Percentiles rank a stretch among this genome's conserved stretches.
phyloP scores from a whole-genome alignment of 108 stramenopile species.

The Nannochloropsis gaditana region DNA sequence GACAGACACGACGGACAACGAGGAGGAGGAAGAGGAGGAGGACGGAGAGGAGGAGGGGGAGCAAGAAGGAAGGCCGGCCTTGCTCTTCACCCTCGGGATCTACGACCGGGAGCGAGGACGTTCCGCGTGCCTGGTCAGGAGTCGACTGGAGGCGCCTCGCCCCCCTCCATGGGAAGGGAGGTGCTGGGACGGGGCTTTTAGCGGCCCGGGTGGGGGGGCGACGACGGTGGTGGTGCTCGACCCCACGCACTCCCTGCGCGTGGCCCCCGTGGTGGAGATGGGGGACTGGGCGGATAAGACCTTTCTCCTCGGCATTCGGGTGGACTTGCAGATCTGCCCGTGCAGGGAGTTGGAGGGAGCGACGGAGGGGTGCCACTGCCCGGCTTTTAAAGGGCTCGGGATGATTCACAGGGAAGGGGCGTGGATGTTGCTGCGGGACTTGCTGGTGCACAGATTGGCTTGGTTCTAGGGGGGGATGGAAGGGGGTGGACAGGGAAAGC shows the following conservation, averaged over 20 bases:
- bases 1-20: background rate
- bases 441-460: background rate
- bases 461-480: background rate
- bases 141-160: background rate
- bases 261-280: background rate
- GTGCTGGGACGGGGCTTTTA: background rate
- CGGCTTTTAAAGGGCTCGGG: background rate
- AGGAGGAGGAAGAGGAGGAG: background rate
- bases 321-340: background rate
- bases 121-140: background rate
- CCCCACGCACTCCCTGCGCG: background rate
- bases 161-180: background rate
- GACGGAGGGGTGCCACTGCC: background rate
- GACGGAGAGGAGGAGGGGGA: background rate
- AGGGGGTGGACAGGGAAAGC: too few species aligned
- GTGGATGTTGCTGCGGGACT: background rate
- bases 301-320: background rate
- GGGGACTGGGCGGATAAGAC: constrained; percentile 9
- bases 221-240: background rate
- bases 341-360: background rate
- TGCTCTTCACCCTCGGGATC: background rate
- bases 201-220: background rate
- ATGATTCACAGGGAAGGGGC: background rate
- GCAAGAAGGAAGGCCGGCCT: background rate
- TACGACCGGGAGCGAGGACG: background rate